Conservation (phyloP, 805 yeast genomes). For the Kregervanrija delftensis region DNA sequence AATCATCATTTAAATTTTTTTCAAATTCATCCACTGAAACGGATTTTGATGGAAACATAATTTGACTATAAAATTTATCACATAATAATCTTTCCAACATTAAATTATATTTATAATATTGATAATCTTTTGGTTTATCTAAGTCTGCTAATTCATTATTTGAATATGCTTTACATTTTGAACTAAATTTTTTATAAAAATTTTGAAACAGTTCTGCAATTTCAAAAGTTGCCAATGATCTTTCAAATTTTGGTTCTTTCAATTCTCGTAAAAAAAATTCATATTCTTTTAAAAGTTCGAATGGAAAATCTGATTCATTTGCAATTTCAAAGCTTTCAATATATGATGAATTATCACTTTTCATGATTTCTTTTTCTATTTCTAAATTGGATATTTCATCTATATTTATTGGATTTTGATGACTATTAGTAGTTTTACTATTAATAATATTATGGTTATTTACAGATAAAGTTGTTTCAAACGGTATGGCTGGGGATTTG, state of each 20-base stretch:
- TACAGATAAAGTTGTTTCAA: not conserved
- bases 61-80: slow-evolving; percentile 27
- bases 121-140: slow-evolving; percentile 10
- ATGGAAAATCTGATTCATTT: slow-evolving; percentile 22
- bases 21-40: slow-evolving; percentile 26
- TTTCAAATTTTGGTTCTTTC: slow-evolving; percentile 30
- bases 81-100: slow-evolving; percentile 27
- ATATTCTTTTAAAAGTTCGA: slow-evolving; percentile 16
- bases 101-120: slow-evolving; percentile 22
- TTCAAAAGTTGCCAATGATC: slow-evolving; percentile 29
- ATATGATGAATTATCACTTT: slow-evolving; percentile 5
- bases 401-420: not conserved
- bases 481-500: not conserved
- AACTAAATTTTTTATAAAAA: slow-evolving; percentile 25
- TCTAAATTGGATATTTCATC: slow-evolving; percentile 1
- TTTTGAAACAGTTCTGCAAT: slow-evolving; percentile 29
- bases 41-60: slow-evolving; percentile 27
- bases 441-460: not conserved
- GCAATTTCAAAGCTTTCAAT: slow-evolving; percentile 14
- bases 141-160: slow-evolving; percentile 19
- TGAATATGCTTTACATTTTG: slow-evolving; percentile 13
- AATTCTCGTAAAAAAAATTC: slow-evolving; percentile 25
- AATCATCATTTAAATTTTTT: slow-evolving; percentile 18
- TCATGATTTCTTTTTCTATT: not conserved
- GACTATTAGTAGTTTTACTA: not conserved